phyloP scores from a whole-genome alignment of 2,329 filamentous ascomycete species.

The Trichoderma lentiforme region DNA sequence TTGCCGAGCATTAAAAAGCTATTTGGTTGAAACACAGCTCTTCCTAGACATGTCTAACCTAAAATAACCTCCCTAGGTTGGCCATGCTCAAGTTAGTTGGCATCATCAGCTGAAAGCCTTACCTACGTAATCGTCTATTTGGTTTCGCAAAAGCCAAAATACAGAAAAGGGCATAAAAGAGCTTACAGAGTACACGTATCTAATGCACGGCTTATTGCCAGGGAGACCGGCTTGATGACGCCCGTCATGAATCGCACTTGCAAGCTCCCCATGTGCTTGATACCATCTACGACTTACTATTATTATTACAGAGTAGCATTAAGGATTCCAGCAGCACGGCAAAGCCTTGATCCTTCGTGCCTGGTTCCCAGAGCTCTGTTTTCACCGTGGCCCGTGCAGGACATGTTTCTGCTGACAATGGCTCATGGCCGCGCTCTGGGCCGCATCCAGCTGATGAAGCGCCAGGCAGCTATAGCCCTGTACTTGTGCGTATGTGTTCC shows the following conservation, averaged over 20 bases:
- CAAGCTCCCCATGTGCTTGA: background rate
- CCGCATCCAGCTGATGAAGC: background rate
- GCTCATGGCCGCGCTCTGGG: background rate
- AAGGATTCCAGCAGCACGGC: background rate
- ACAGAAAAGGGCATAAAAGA: background rate
- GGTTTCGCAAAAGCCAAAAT: background rate
- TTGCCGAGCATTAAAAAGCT: background rate
- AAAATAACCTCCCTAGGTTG: background rate
- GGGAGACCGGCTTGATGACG: background rate
- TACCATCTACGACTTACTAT: background rate
- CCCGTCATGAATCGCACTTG: background rate
- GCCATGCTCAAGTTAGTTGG: background rate
- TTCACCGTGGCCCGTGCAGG: slow-evolving; percentile 1
- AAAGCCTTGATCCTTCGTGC: background rate
- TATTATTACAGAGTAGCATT: background rate
- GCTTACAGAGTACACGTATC: background rate
- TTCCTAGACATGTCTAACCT: background rate
- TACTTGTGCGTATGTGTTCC: background rate
- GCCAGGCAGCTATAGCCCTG: background rate
- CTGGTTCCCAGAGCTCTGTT: background rate
- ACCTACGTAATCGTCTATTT: background rate
- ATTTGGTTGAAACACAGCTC: background rate
- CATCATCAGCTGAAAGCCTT: background rate
- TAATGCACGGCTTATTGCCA: background rate
- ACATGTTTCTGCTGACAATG: background rate